Base-by-base conservation (phyloP, 2,329 filamentous ascomycete species). In the Colletotrichum spaethianum region DNA sequence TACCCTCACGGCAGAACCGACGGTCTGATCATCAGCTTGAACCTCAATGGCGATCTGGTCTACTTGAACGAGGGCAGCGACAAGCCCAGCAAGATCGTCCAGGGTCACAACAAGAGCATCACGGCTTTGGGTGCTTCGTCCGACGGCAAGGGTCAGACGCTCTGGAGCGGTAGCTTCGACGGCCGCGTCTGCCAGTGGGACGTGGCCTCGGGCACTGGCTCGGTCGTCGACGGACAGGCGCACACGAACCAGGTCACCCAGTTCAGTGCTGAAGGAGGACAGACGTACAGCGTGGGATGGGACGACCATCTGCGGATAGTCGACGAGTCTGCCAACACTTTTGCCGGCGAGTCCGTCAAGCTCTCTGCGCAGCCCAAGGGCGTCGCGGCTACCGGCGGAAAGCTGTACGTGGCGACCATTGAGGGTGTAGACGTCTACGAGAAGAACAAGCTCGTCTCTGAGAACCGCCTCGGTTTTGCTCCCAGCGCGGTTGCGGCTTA, bases 111-210 rank as follows among this genome's bases (percentile, higher is more conserved):
- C 81, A 98, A 96, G 86, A 93, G 91, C 78, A 93, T 98, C 78
- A 98, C 95, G 1, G 91, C 95, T 5, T 85, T 98, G 46, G 89
- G 87, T 3, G 84, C 87, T 11, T 88, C 87, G 8, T 86, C 83
- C 1, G 85, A 88, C 40, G 84, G 83, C 11, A 90, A 92, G 72
- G 85, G 83, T 5, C 86, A 91, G 65, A 93, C 92, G 0, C 82
- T 98, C 18, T 95, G 92, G 87, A 97, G 96, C 0, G 96, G 96
- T 72, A 97, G 95, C 83, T 97, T 95, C 76, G 96, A 99, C 74
- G 96, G 96, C 57, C 90, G 93, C 48, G 90, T 98, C 33, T 93
- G 93, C 79, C 91, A 90, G 67, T 99, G 96, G 96, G 92, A 98
- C 79, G 80, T 94, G 36, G 84, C 87, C 20, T 89, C 87, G 4